Evolutionary conservation across 2,329 filamentous ascomycete genomes (phyloP).

Genomic region (Aspergillus uvarum): DNA sequence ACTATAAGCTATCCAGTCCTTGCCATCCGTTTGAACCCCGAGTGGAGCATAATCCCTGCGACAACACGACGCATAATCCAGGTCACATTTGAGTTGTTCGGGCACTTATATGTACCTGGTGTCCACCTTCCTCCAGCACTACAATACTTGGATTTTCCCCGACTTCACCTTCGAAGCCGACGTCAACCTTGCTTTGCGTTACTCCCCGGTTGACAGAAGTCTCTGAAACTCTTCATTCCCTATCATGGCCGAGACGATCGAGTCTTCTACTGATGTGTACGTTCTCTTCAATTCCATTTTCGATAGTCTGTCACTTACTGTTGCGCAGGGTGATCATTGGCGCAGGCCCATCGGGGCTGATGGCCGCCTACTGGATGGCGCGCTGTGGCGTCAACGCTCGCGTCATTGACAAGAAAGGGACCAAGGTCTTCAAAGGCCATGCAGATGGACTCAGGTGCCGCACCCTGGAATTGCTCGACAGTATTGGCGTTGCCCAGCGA

Average conservation of each 20-base stretch:
- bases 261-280: slow-evolving; percentile 15
- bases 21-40: too few relatives aligned
- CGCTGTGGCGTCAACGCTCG: slow-evolving; percentile 50
- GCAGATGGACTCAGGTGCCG: slow-evolving; percentile 19
- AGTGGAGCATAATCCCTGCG: too few relatives aligned
- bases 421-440: slow-evolving; percentile 34
- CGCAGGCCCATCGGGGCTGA: slow-evolving; percentile 51
- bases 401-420: slow-evolving; percentile 49
- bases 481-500: slow-evolving; percentile 64
- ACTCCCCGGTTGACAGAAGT: too few relatives aligned
- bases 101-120: too few relatives aligned
- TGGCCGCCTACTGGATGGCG: slow-evolving; percentile 51
- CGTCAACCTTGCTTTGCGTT: too few relatives aligned
- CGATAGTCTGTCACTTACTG: not conserved
- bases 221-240: not conserved
- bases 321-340: slow-evolving; percentile 43
- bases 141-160: too few relatives aligned
- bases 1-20: too few relatives aligned
- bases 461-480: slow-evolving; percentile 59
- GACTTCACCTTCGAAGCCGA: too few relatives aligned
- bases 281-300: not conserved
- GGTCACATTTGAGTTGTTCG: too few relatives aligned
- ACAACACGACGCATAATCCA: too few relatives aligned
- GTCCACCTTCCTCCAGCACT: too few relatives aligned
- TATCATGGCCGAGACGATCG: slow-evolving; percentile 1